Base-by-base conservation (phyloP, 1,284 basidiomycete species). In the Cutaneotrichosporon cyanovorans region DNA sequence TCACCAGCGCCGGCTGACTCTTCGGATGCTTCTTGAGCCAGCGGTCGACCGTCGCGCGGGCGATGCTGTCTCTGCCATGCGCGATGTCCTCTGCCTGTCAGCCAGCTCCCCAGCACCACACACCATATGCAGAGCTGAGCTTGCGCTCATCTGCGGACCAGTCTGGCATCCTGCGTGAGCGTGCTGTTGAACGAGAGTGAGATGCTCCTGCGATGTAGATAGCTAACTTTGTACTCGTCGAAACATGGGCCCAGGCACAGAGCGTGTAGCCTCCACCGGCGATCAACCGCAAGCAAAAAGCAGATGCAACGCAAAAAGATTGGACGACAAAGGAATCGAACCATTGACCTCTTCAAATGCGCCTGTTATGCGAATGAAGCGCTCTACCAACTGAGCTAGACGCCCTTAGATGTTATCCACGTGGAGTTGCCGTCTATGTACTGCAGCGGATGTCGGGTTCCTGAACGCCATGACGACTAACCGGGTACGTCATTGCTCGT, bases 81-180 rank as follows among this genome's bases (percentile, higher is more conserved):
- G 56, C 55, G 21, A 68, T 51, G 25, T 66, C 62, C 22, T 66
- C 66, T 68, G 53, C 2, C 19, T 1, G 40, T 45, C 31, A 45
- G 40, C 39, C n/a, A 5, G 42, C 5, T 21, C 11, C 23, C 12
- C 16, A 25, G 11, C 15, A 35, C 6, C 1, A 10, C 65, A 40
- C 40, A 67, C 65, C 62, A 40, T 59, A 68, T 1, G 59, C 59
- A 14, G 56, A 42, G 48, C 60, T 56, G 22, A 68, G 58, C 52
- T 66, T 66, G 28, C 65, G 50, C 58, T 68, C 62, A 40, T 68
- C 65, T 16, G 51, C 40, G 25, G 56, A 46, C 62, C 62, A 65
- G 39, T 58, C 53, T 15, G 45, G 16, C 50, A 51, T 51, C n/a
- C 11, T 44, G 36, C n/a, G 21, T 28, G 16, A 7, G 8, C 8